Evolutionary conservation across 352 stramenopile species (phyloP), one percentile per base, ranked within the genome.

Genomic region (Pythium aphanidermatum): DNA sequence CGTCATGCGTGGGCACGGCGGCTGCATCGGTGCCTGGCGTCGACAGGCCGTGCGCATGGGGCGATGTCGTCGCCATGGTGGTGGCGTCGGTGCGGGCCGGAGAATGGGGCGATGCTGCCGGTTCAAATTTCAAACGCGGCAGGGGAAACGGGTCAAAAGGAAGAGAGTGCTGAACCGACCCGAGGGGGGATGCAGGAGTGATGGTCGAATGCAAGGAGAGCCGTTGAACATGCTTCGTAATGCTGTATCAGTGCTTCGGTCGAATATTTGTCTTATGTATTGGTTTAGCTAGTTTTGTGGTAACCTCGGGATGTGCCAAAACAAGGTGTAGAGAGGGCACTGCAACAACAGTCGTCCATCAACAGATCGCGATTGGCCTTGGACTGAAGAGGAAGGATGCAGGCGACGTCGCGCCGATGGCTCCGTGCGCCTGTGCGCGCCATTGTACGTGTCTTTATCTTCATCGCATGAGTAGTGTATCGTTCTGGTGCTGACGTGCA

Each of bases 381-480:
- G n/a, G n/a, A n/a, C n/a, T n/a, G n/a, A n/a, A n/a, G n/a, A n/a
- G n/a, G n/a, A n/a, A n/a, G n/a, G n/a, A n/a, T n/a, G n/a, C n/a
- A 10, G 29, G n/a, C n/a, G n/a, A n/a, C n/a, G 10, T 34, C 29
- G 11, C 29, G 25, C 32, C 38, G 45, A 4, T 23, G 13, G 43
- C 39, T 21, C 7, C 23, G 39, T 40, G 39, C 42, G 40, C 30
- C 20, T 42, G 19, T 41, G 13, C 47, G 55, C 26, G 43, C 55
- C 7, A 41, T 63, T 11, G 55, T 58, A 32, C 39, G 44, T 60
- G 14, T 33, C 33, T 39, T 17, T 20, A 12, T 39, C 16, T 29
- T 26, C 5, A 20, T 38, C 19, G n/a, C 23, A 8, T 45, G 9
- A 6, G 7, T 29, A 6, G 12, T 14, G 6, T 26, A 29, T 44